phyloP scores from a whole-genome alignment of 2,329 filamentous ascomycete genomes.

The Cytospora leucostoma region DNA sequence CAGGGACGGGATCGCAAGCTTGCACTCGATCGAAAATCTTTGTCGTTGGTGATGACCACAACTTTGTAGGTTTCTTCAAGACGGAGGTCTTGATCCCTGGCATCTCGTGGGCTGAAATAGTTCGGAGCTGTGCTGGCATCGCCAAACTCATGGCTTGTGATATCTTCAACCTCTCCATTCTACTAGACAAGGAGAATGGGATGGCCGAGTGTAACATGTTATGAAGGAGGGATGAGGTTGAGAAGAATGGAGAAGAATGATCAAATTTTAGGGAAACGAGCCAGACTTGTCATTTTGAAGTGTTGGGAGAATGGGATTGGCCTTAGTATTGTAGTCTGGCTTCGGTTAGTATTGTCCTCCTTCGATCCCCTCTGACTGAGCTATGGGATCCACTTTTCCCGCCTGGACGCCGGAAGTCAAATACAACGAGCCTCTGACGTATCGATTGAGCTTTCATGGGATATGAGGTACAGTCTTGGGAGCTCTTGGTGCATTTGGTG shows the following conservation, averaged over 20 bases:
- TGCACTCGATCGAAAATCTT: neutral
- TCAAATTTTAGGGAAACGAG: neutral
- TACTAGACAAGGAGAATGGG: constrained; percentile 6
- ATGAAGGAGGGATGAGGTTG: neutral
- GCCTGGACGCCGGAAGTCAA: neutral
- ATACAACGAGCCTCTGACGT: neutral
- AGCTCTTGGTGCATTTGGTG: no score
- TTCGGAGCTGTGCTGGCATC: neutral
- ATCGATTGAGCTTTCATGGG: neutral
- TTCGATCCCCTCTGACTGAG: neutral
- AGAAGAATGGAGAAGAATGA: neutral
- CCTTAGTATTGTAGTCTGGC: constrained; percentile 20
- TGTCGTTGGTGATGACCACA: neutral
- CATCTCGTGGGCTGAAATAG: neutral
- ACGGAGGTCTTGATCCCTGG: neutral
- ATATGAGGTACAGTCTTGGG: no score
- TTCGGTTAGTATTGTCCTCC: constrained; percentile 23
- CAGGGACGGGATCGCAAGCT: neutral
- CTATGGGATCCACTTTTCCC: neutral
- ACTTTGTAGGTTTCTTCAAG: neutral
- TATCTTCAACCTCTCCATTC: neutral
- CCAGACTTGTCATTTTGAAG: constrained; percentile 10
- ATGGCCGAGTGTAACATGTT: constrained; percentile 7
- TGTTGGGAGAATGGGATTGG: constrained; percentile 11
- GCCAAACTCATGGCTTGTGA: neutral